Evolutionary conservation across 768 basidiomycete genomes (phyloP).

Genomic region (Suillus subalutaceus): DNA sequence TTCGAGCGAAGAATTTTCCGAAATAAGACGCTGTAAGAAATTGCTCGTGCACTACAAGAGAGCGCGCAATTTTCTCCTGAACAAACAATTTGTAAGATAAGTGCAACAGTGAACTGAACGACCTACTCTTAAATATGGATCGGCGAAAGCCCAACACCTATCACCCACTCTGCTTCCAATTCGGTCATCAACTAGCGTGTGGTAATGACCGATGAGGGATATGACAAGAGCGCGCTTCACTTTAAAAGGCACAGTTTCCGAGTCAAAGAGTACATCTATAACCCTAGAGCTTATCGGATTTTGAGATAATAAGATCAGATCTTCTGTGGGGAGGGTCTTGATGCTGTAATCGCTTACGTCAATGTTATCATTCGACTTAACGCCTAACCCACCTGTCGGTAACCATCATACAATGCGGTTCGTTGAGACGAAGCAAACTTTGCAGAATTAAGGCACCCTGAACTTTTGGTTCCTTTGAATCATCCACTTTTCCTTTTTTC

Average conservation of each 20-base stretch:
- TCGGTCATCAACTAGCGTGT: conserved; percentile 82
- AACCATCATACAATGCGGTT: conserved; percentile 68
- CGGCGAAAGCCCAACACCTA: conserved; percentile 89
- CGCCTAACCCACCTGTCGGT: conserved; percentile 59
- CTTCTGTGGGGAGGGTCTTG: conserved; percentile 54
- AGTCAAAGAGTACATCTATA: conserved; percentile 76
- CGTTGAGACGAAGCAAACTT: conserved; percentile 69
- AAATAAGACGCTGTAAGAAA: conserved; percentile 77
- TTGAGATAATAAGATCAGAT: conserved; percentile 61
- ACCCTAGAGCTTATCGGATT: conserved; percentile 75
- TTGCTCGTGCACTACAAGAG: conserved; percentile 71
- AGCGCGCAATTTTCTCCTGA: conserved; percentile 91
- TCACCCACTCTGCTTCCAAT: conserved; percentile 91
- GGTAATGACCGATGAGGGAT: conserved; percentile 78
- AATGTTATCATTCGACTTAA: conserved; percentile 5
- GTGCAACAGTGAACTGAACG: not conserved
- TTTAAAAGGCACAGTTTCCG: conserved; percentile 63
- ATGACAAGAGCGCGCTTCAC: conserved; percentile 72
- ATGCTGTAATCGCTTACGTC: conserved; percentile 48
- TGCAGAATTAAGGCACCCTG: conserved; percentile 90
- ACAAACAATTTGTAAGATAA: conserved; percentile 6
- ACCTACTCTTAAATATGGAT: conserved; percentile 85
- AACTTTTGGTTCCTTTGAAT: conserved; percentile 64
- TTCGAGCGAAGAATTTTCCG: conserved; percentile 85
- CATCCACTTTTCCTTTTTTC: conserved; percentile 24